These are phyloP conservation scores for Diaporthe nobilis DNA, from an alignment of 2,329 filamentous ascomycete genomes.

Conservation along the genomic window DNA sequence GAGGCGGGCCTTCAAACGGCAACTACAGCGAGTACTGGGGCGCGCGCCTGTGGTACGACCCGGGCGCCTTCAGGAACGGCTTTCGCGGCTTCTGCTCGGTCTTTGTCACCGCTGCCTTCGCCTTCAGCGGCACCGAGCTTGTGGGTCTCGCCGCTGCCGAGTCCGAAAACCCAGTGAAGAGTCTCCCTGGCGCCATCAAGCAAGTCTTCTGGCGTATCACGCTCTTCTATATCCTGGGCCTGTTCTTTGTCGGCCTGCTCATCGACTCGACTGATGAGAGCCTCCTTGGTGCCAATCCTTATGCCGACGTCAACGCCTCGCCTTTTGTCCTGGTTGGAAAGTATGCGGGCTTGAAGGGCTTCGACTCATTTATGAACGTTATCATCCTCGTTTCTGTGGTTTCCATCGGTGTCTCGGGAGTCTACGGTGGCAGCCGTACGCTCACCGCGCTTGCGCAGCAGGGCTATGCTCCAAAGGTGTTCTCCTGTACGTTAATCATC, in stretches of 20 bases:
- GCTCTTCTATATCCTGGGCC: conserved; percentile 67
- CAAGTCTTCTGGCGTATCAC: conserved; percentile 77
- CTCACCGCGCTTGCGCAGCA: conserved; percentile 72
- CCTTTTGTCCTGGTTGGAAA: conserved; percentile 72
- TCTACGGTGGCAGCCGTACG: conserved; percentile 72
- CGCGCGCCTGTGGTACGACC: conserved; percentile 63
- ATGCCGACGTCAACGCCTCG: conserved; percentile 61
- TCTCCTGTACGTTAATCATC: conserved; percentile 50
- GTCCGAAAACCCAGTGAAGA: conserved; percentile 77
- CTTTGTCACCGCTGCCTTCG: conserved; percentile 81
- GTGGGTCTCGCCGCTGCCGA: conserved; percentile 83
- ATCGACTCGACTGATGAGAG: conserved; percentile 60
- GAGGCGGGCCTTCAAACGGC: conserved; percentile 69
- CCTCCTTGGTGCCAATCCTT: conserved; percentile 63
- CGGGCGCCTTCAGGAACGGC: conserved; percentile 76
- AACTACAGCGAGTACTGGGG: conserved; percentile 63
- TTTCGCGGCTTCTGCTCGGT: conserved; percentile 82
- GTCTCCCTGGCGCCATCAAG: conserved; percentile 86
- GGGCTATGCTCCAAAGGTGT: conserved; percentile 69
- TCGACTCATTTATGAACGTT: conserved; percentile 71
- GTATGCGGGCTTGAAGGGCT: conserved; percentile 65
- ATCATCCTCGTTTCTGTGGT: conserved; percentile 72
- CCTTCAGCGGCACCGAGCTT: conserved; percentile 80
- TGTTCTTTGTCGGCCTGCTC: conserved; percentile 66
- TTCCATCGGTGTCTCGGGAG: conserved; percentile 70